Base-by-base conservation (phyloP, 2,329 filamentous ascomycete genomes). In the Emergomyces orientalis region DNA sequence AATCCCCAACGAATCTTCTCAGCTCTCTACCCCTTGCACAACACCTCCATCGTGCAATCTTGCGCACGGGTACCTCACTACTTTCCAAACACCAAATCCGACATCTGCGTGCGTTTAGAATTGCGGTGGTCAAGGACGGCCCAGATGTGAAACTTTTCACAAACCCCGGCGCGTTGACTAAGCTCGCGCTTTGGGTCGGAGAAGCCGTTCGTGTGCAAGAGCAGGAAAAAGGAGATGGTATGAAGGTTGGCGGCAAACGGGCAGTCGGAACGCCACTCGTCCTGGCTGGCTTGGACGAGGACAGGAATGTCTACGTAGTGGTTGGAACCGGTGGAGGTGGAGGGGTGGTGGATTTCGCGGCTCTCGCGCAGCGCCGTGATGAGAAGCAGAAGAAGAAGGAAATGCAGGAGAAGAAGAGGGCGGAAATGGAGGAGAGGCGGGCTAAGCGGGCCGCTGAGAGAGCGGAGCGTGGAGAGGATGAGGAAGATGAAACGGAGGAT, bases 61-160 rank as follows among this genome's bases (percentile, higher is more conserved):
- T 97, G 65, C 89, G 91, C 57, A 96, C 93, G 0, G 94, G 94
- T 45, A 96, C 91, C 0, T 88, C 90, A 0, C 82, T 99, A 34
- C 89, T 99, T 64, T 90, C 91, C 67, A 99, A 99, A 78, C 88
- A 89, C 63, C 92, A 97, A 70, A 96, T 99, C 72, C 89, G 91
- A 45, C 91, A 97, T 73, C 81, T 99, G 19, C 86, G 91, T 57
- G 89, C 93, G 0, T 99, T 97, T 74, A 89, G 94, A 59, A 91
- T 99, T 82, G 95, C 90, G 41, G 89, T 97, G 3, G 91, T 99
- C 69, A 96, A 95, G 73, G 94, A 97, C 71, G 91, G 93, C 0
- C 91, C 92, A 0, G 94, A 97, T 69, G 88, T 96, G 0, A 78
- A 84, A n/a, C 82, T 97, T 13, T 99, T 99, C 76, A 91, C 88